Evolutionary conservation across 805 yeast species (phyloP).

Genomic region (Candida nonsorbophila): DNA sequence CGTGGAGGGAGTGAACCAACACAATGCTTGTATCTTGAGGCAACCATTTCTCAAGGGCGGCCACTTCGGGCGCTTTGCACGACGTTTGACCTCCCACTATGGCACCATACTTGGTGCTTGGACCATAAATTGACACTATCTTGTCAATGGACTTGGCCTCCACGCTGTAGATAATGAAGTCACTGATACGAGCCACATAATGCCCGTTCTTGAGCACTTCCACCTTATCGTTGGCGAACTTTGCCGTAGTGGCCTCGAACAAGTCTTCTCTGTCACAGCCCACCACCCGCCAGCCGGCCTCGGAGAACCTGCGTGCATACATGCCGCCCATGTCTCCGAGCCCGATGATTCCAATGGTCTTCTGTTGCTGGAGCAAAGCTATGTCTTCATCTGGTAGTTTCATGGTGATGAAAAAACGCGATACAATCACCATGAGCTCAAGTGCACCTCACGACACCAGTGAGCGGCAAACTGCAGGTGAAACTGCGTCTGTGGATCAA

Average conservation of each 20-base stretch:
- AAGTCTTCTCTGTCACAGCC: constrained; percentile 81
- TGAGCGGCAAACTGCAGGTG: too few relatives aligned
- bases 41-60: constrained; percentile 69
- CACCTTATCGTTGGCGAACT: constrained; percentile 40
- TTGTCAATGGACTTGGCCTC: constrained; percentile 81
- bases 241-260: constrained; percentile 40
- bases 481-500: not conserved
- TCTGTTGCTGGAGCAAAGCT: constrained; percentile 19
- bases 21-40: constrained; percentile 82
- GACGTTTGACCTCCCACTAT: constrained; percentile 98
- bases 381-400: constrained; percentile 8
- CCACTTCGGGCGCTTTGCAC: constrained; percentile 86
- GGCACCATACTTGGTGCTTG: constrained; percentile 81
- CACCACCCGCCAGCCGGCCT: constrained; percentile 84
- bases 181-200: constrained; percentile 72
- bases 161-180: constrained; percentile 83
- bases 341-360: constrained; percentile 85
- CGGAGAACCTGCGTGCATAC: constrained; percentile 72
- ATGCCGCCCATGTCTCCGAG: constrained; percentile 95
- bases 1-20: constrained; percentile 88
- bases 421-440: not conserved
- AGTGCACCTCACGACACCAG: not conserved
- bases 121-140: constrained; percentile 75
- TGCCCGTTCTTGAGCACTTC: constrained; percentile 74
- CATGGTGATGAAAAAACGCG: not conserved